phyloP scores from a whole-genome alignment of 352 stramenopile genomes.

The Pythium plurisporium region DNA sequence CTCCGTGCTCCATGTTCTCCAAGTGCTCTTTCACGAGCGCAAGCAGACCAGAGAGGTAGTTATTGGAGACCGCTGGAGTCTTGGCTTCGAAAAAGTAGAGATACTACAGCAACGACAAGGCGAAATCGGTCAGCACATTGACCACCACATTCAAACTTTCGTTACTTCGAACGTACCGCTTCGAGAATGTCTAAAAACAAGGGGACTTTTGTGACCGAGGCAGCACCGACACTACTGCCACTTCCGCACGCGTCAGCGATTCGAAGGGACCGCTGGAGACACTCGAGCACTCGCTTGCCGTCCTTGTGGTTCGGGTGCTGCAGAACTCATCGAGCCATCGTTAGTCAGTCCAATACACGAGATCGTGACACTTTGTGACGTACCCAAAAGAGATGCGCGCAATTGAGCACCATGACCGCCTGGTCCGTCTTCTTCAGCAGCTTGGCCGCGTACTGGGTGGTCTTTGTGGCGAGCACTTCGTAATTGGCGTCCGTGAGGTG shows the following conservation, averaged over 20 bases:
- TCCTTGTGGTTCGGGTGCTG: conserved; percentile 84
- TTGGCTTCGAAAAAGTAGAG: conserved; percentile 94
- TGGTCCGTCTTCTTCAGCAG: conserved; percentile 97
- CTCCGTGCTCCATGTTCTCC: conserved; percentile 82
- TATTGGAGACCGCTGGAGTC: conserved; percentile 59
- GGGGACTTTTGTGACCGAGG: conserved; percentile 80
- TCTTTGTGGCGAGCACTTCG: conserved; percentile 95
- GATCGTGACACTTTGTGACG: conserved; percentile 22
- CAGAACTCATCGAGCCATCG: no score
- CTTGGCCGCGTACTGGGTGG: conserved; percentile 94
- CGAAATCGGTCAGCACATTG: background rate
- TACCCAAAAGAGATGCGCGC: conserved; percentile 95
- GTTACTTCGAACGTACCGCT: conserved; percentile 34
- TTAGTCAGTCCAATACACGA: no score
- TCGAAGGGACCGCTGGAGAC: conserved; percentile 94
- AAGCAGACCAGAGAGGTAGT: conserved; percentile 76
- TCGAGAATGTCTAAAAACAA: conserved; percentile 98
- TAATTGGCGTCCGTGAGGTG: conserved; percentile 89
- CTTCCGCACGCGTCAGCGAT: conserved; percentile 89
- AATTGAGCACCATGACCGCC: conserved; percentile 92
- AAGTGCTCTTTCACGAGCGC: conserved; percentile 92
- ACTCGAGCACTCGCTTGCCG: conserved; percentile 94
- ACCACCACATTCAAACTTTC: no score
- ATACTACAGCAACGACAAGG: conserved; percentile 37
- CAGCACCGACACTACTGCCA: conserved; percentile 19